phyloP scores from a whole-genome alignment of 805 yeast genomes.

The Candida andamanensis region DNA sequence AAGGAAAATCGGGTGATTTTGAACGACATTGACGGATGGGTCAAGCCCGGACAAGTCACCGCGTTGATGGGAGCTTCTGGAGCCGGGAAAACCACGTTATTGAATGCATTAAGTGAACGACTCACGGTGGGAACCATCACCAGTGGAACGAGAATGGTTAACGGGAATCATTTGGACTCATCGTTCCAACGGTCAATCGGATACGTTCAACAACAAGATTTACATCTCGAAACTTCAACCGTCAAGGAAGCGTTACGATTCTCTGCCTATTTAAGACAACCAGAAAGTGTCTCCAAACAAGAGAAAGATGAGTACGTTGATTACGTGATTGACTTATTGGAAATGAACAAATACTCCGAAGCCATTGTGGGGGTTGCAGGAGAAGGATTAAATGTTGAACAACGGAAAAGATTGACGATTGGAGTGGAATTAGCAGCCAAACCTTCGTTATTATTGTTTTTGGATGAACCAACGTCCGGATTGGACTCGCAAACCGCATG shows the following conservation, averaged over 20 bases:
- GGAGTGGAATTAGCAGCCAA: conserved; percentile 40
- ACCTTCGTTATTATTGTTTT: conserved; percentile 41
- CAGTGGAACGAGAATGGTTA: conserved; percentile 59
- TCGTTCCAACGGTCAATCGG: conserved; percentile 77
- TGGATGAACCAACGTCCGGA: conserved; percentile 64
- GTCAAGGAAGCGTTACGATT: conserved; percentile 74
- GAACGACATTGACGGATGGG: conserved; percentile 53
- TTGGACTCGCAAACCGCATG: conserved; percentile 46
- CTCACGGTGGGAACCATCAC: conserved; percentile 68
- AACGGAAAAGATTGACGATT: conserved; percentile 37
- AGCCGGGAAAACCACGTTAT: conserved; percentile 78
- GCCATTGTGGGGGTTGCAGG: conserved; percentile 77
- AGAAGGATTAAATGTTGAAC: conserved; percentile 46
- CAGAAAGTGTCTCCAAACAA: conserved; percentile 43
- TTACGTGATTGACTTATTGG: conserved; percentile 58
- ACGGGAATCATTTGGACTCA: conserved; percentile 57
- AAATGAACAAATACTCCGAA: conserved; percentile 67
- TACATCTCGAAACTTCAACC: conserved; percentile 63
- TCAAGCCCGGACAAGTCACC: conserved; percentile 74
- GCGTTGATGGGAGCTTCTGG: conserved; percentile 87
- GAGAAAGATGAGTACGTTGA: conserved; percentile 69
- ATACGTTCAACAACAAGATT: conserved; percentile 77
- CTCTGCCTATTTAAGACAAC: conserved; percentile 71
- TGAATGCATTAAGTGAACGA: conserved; percentile 70
- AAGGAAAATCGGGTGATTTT: conserved; percentile 38